Conservation (phyloP, 192 early-diverging fungal species). For the Gorgonomyces haynaldii region DNA sequence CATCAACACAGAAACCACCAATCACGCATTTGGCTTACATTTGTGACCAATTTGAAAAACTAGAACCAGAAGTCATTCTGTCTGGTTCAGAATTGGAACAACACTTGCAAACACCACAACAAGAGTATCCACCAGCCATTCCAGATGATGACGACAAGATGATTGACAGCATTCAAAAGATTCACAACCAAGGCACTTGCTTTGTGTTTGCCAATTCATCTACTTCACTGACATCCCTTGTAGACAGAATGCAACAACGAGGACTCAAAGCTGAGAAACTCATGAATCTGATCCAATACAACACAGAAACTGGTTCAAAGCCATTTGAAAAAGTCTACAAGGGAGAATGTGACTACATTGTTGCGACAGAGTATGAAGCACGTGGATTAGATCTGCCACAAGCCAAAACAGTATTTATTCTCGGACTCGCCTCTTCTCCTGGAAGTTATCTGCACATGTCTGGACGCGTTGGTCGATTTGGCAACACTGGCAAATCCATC, state of each 20-base stretch:
- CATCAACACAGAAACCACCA: constrained; percentile 18
- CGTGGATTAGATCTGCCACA: constrained; percentile 76
- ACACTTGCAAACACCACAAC: neutral
- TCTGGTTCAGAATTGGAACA: neutral
- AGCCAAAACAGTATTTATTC: constrained; percentile 69
- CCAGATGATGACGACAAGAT: constrained; percentile 13
- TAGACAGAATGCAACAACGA: constrained; percentile 11
- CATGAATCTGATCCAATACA: constrained; percentile 14
- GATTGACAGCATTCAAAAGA: constrained; percentile 17
- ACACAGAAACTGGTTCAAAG: neutral
- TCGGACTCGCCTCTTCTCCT: constrained; percentile 58
- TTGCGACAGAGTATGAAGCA: constrained; percentile 64
- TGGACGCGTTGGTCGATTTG: constrained; percentile 72
- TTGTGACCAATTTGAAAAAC: constrained; percentile 39
- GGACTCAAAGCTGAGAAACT: constrained; percentile 25
- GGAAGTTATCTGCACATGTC: constrained; percentile 79
- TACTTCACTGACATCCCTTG: constrained; percentile 15
- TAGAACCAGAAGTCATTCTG: constrained; percentile 4
- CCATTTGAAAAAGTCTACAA: neutral
- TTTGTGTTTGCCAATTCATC: constrained; percentile 28
- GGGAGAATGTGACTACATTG: constrained; percentile 22
- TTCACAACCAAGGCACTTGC: constrained; percentile 14
- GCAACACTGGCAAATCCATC: constrained; percentile 29
- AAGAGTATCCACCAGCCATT: constrained; percentile 4
- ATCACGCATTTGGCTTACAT: constrained; percentile 10